These are phyloP conservation scores for Vachellia collinsii DNA, from an alignment of 306 rosid genomes.

Conservation along the genomic window DNA sequence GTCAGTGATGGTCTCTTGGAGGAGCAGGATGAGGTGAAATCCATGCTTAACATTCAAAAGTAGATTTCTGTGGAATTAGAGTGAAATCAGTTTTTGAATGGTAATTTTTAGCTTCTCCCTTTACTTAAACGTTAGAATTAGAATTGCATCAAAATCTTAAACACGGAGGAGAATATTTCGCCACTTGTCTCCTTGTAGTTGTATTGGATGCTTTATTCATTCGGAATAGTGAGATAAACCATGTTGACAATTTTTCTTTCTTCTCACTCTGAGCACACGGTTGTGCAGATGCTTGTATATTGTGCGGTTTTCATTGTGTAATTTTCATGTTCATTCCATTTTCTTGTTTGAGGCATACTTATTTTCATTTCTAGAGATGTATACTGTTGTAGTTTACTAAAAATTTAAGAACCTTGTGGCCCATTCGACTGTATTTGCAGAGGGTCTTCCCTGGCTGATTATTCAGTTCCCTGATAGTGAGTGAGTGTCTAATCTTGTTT, in stretches of 20 bases:
- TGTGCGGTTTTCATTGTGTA: neutral
- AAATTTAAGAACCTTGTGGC: neutral
- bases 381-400: neutral
- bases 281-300: neutral
- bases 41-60: constrained; percentile 80
- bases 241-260: constrained; percentile 10
- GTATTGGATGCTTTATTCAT: constrained; percentile 24
- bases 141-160: constrained; percentile 6
- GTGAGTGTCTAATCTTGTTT: neutral
- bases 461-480: neutral
- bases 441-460: neutral
- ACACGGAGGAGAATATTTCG: neutral
- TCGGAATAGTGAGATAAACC: constrained; percentile 9
- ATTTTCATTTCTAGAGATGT: neutral
- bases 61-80: constrained; percentile 36
- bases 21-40: constrained; percentile 71
- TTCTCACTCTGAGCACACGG: neutral
- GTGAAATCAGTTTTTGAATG: neutral
- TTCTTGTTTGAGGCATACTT: neutral
- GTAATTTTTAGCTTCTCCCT: neutral
- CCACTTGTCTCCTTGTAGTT: neutral
- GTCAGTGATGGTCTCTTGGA: constrained; percentile 68
- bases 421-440: neutral
- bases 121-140: constrained; percentile 7
- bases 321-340: neutral